Evolutionary conservation across 306 rosid genomes (phyloP), one percentile per base, ranked within the genome.

Genomic region (Gynostemma pentaphyllum): DNA sequence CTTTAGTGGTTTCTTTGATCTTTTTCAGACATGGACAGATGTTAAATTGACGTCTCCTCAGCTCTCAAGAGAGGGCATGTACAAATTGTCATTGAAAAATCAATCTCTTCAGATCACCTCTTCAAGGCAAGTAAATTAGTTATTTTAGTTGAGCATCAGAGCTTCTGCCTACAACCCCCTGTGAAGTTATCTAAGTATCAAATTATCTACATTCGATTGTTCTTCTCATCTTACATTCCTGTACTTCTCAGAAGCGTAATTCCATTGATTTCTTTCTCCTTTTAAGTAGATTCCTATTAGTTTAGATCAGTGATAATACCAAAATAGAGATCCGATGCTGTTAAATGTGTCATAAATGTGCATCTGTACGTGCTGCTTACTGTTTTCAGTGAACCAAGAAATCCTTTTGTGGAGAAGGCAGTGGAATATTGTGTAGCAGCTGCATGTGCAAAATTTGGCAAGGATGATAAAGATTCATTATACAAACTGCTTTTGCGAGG

Each of bases 391-490:
- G 94, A 78, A 60, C 51, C 80, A 5, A 71, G 88, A 40, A 92
- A 92, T 77, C 96, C 99, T 63, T 92, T 92, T 78, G 96, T 92
- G 50, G 99, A 92, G 69, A 84, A 81, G 73, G 96, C 95, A 23
- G 84, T 92, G 80, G 94, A 81, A 60, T 92, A 88, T 62, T 76
- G 90, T 62, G 95, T 88, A 22, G 96, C 99, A 56, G 90, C 95
- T 29, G 99, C 95, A 3, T 68, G 69, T 72, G 88, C 96, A 15
- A 78, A 83, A 6, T 42, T 79, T 55, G 95, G 82, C 76, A 61
- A 84, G 36, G 71, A 63, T 73, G 81, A 81, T 77, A 78, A 73
- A 70, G 84, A 86, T 9, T 64, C 46, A 12, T 66, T 92, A 36
- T 84, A 84, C 62, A 82, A 82, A 68, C 80, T 92, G 34, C 85